A percentile compares a stretch with the other conserved stretches of the same genome.
phyloP scores from a whole-genome alignment of 106 monocot species.

The Allium fistulosum region DNA sequence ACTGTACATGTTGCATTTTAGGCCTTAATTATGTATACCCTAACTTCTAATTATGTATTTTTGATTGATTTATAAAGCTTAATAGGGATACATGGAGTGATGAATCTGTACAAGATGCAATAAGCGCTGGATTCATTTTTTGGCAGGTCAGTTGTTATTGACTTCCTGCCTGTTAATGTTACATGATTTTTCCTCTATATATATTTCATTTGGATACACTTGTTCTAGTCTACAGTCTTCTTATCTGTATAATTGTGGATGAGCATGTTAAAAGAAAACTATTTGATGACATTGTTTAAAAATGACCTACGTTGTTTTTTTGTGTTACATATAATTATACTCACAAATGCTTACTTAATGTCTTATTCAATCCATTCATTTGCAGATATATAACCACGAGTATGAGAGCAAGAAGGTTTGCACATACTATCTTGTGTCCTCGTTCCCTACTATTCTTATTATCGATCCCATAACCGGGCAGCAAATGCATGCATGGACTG shows the following conservation, averaged over 20 bases:
- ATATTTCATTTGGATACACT: background rate
- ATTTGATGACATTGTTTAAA: too few species aligned
- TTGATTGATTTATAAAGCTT: background rate
- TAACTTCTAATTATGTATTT: background rate
- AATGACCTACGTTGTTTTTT: too few species aligned
- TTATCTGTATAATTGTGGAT: background rate
- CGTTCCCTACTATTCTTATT: slow-evolving; percentile 3
- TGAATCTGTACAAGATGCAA: background rate
- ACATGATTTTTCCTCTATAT: background rate
- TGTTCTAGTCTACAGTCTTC: background rate
- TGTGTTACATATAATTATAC: background rate
- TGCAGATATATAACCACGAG: background rate
- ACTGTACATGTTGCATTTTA: background rate
- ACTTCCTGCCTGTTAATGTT: background rate
- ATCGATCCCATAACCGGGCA: slow-evolving; percentile 9
- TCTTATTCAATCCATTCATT: background rate
- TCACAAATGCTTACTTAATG: too few species aligned
- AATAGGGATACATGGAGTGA: slow-evolving; percentile 9
- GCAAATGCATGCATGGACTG: slow-evolving; percentile 1
- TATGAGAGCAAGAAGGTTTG: slow-evolving; percentile 7
- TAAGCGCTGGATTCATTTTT: background rate
- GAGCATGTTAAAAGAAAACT: background rate
- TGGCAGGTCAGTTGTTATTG: background rate
- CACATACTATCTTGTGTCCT: slow-evolving; percentile 1
- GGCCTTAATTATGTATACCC: background rate